These are phyloP conservation scores for Voacanga thouarsii DNA, from an alignment of 257 asterid genomes.

Conservation along the genomic window DNA sequence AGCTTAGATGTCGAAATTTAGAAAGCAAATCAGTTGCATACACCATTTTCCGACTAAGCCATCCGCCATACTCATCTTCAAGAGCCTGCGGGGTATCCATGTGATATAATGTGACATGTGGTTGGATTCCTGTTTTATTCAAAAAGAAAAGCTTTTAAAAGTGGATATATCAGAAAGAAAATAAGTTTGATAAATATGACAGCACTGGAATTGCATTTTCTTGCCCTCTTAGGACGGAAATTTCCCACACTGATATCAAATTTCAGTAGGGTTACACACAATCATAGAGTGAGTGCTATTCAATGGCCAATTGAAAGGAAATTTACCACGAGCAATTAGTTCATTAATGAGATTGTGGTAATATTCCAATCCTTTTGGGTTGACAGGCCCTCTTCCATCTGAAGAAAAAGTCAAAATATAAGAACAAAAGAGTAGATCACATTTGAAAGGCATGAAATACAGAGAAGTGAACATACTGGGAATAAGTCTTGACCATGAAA, in stretches of 20 bases:
- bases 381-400: too few relatives aligned
- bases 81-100: slow-evolving; percentile 57
- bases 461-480: too few relatives aligned
- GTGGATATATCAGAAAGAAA: neutral
- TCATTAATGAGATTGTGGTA: slow-evolving; percentile 28
- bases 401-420: too few relatives aligned
- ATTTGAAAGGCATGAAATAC: neutral
- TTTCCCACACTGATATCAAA: neutral
- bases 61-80: slow-evolving; percentile 53
- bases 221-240: neutral
- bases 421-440: too few relatives aligned
- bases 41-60: slow-evolving; percentile 52
- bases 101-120: slow-evolving; percentile 48
- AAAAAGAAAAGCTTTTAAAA: neutral
- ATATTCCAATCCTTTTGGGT: too few relatives aligned
- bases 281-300: neutral
- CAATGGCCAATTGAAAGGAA: neutral
- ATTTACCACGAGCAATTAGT: slow-evolving; percentile 38
- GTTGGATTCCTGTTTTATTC: slow-evolving; percentile 46
- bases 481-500: too few relatives aligned
- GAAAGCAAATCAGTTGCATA: slow-evolving; percentile 17
- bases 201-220: neutral
- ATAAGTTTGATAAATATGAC: neutral
- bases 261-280: too few relatives aligned
- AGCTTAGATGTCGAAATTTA: neutral